Conservation (phyloP, 2,329 filamentous ascomycete species). For the Helotiales sp. region DNA sequence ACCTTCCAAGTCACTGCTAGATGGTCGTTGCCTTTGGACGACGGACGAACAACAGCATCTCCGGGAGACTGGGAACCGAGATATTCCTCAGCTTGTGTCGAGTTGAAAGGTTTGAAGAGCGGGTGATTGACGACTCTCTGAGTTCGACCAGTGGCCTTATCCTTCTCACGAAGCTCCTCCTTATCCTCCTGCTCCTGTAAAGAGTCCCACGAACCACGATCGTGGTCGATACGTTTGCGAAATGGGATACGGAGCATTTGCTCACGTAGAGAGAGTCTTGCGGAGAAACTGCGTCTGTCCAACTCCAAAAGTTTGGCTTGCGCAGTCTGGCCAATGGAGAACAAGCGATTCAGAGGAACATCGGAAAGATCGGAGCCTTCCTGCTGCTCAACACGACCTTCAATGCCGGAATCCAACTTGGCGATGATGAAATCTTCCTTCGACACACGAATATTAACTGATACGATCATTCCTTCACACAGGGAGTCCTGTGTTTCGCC, state of each 20-base stretch:
- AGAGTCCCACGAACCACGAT: constrained; percentile 86
- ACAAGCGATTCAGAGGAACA: constrained; percentile 72
- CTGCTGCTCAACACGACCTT: constrained; percentile 81
- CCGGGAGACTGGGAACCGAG: constrained; percentile 84
- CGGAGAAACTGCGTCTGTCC: constrained; percentile 83
- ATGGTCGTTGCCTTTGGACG: constrained; percentile 93
- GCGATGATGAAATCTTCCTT: constrained; percentile 93
- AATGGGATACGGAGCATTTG: constrained; percentile 77
- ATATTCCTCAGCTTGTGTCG: constrained; percentile 90
- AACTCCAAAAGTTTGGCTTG: constrained; percentile 88
- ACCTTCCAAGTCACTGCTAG: constrained; percentile 98
- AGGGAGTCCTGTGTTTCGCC: constrained; percentile 88
- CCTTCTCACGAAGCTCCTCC: constrained; percentile 84
- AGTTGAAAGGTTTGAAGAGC: constrained; percentile 91
- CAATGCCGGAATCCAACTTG: constrained; percentile 91
- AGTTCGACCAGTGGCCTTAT: constrained; percentile 81
- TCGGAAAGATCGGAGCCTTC: constrained; percentile 77
- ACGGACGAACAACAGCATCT: constrained; percentile 93
- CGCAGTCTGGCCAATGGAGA: constrained; percentile 79
- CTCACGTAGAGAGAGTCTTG: constrained; percentile 84
- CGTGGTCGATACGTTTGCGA: constrained; percentile 70
- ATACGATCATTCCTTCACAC: constrained; percentile 88
- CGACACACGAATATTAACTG: constrained; percentile 84
- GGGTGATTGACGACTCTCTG: constrained; percentile 98
- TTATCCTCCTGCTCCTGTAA: constrained; percentile 79